A percentile compares a stretch with the other conserved stretches of the same genome.
Conservation (phyloP, 148 eudicot species). For the Nyssa sinensis region DNA sequence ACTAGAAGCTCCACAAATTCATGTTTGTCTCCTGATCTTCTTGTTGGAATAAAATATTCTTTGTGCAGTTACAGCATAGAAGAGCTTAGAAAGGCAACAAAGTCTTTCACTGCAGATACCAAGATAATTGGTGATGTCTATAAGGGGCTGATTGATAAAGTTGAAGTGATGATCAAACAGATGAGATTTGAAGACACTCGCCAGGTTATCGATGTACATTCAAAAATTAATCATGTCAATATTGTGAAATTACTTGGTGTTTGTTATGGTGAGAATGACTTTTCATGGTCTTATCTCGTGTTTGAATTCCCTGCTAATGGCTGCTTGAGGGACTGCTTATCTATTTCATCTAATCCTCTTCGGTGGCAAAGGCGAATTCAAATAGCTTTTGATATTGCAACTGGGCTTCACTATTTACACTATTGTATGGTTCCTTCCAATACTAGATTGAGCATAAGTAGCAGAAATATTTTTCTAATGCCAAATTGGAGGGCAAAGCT, state of each 20-base stretch:
- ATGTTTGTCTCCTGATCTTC: conserved; percentile 51
- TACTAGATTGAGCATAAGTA: conserved; percentile 24
- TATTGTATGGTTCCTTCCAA: conserved; percentile 37
- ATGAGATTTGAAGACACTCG: conserved; percentile 35
- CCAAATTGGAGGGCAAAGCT: conserved; percentile 44
- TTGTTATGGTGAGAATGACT: conserved; percentile 37
- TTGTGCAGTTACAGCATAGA: conserved; percentile 32
- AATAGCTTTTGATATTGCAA: conserved; percentile 45
- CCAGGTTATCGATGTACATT: conserved; percentile 38
- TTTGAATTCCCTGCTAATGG: conserved; percentile 41
- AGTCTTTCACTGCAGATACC: conserved; percentile 25
- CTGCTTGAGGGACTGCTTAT: conserved; percentile 37
- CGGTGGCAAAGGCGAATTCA: conserved; percentile 42
- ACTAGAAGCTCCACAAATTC: conserved; percentile 43
- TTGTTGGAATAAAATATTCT: conserved; percentile 41
- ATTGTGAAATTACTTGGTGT: conserved; percentile 41
- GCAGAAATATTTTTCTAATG: conserved; percentile 36
- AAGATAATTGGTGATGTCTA: conserved; percentile 22
- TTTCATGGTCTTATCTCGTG: conserved; percentile 37
- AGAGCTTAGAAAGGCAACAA: conserved; percentile 36
- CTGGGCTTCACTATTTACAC: conserved; percentile 45
- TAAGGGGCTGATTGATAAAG: conserved; percentile 32
- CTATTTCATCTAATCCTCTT: conserved; percentile 18
- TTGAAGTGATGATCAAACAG: conserved; percentile 36
- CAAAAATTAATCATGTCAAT: conserved; percentile 45